Base-by-base conservation (phyloP, 306 rosid genomes). In the Quercus mongolica region DNA sequence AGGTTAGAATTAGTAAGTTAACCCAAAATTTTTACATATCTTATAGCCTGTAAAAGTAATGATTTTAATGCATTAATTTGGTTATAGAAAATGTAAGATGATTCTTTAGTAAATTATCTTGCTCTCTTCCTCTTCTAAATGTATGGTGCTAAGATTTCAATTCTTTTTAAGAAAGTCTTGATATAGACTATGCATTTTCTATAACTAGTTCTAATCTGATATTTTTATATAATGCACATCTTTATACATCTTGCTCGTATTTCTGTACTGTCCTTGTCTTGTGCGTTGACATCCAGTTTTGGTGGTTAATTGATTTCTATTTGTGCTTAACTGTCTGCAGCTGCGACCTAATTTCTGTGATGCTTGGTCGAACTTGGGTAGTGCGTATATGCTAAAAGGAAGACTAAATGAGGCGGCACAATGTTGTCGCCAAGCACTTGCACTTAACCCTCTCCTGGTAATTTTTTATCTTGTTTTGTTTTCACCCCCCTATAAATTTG, bases 301-400 rank as follows among this genome's bases (percentile, higher is more conserved):
- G 44, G 69, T 79, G 26, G 9, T 78, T 69, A 63, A 9, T 58
- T 28, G 44, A 18, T 76, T 63, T 62, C 73, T 54, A 26, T 46
- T 78, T 70, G 86, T 44, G 59, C 76, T 28, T 70, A 49, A 17
- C 54, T 49, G 17, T 49, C 17, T 86, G 81, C 89, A 96, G 99
- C 92, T 96, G 80, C 93, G 97, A 68, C 99, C 99, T 69, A 91
- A 87, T 88, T 96, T 96, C 82, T 87, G 93, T 70, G 99, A 96
- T 87, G 98, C 99, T 58, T 96, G 98, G 98, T 93, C 99, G 79
- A 96, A 96, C 87, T 80, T 96, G 73, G 98, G 96, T 26, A 96
- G 98, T 86, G 98, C 99, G 4, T 96, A 96, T 89, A 96, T 96
- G 99, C 89, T 97, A 62, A 96, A 96, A 86, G 99, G 98, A 76